Evolutionary conservation across 179 eudicot genomes (phyloP).

Genomic region (Patellifolia procumbens): DNA sequence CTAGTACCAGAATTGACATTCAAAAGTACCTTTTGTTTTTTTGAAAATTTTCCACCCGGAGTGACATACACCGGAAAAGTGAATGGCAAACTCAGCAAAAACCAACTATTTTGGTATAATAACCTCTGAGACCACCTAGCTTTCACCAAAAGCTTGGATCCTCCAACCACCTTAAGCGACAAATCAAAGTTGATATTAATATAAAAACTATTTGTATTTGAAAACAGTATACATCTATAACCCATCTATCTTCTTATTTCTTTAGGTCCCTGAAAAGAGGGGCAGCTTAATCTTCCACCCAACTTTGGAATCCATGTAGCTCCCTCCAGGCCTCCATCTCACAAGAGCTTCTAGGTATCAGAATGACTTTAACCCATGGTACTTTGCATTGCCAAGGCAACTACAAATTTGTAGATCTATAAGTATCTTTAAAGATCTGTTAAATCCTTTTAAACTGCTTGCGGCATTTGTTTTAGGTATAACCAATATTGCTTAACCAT

Average conservation of each 20-base stretch:
- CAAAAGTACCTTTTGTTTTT: slow-evolving; percentile 67
- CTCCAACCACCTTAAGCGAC: slow-evolving; percentile 69
- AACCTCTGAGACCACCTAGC: slow-evolving; percentile 79
- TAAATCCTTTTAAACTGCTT: background rate
- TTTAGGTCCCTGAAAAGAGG: background rate
- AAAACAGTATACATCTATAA: background rate
- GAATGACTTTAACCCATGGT: background rate
- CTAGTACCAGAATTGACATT: slow-evolving; percentile 62
- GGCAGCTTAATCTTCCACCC: background rate
- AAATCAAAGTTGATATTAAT: slow-evolving; percentile 2
- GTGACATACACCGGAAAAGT: slow-evolving; percentile 75
- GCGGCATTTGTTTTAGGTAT: background rate
- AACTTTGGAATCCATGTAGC: background rate
- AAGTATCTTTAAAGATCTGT: background rate
- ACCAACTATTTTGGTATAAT: slow-evolving; percentile 47
- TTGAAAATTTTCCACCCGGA: slow-evolving; percentile 67
- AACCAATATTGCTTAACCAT: background rate
- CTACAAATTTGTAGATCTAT: background rate
- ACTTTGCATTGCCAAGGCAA: background rate
- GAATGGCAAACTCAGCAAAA: slow-evolving; percentile 66
- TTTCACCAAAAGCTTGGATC: slow-evolving; percentile 66
- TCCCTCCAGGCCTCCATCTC: background rate
- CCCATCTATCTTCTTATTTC: background rate
- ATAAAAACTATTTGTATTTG: no score
- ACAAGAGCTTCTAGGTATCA: background rate